These are phyloP conservation scores for Tetragonia tetragonoides DNA, from an alignment of 148 eudicot genomes.

Conservation along the genomic window DNA sequence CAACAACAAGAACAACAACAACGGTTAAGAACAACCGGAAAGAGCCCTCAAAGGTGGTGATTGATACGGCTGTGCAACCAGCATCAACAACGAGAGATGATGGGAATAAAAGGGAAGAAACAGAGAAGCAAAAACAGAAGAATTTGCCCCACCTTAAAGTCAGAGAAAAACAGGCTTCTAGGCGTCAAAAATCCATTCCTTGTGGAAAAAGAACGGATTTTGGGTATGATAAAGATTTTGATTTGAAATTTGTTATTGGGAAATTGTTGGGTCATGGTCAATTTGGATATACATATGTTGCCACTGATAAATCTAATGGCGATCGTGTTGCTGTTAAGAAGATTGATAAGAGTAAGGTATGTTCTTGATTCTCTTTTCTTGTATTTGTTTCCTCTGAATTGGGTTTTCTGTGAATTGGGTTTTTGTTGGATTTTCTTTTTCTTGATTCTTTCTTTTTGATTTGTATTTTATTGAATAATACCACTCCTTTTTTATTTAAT, in stretches of 20 bases:
- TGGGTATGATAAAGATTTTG: slow-evolving; percentile 82
- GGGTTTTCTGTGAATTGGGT: background rate
- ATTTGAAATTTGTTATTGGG: slow-evolving; percentile 60
- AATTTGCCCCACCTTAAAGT: background rate
- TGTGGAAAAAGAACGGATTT: slow-evolving; percentile 91
- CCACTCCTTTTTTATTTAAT: background rate
- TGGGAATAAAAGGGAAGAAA: background rate
- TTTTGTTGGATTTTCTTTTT: too few species aligned
- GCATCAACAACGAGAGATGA: background rate
- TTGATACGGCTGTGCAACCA: background rate
- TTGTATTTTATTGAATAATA: background rate
- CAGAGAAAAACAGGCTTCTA: slow-evolving; percentile 24
- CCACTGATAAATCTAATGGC: slow-evolving; percentile 63
- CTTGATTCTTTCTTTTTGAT: too few species aligned
- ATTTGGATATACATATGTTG: slow-evolving; percentile 94
- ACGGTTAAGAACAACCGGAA: slow-evolving; percentile 13
- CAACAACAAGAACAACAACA: slow-evolving; percentile 14
- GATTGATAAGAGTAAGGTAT: slow-evolving; percentile 89
- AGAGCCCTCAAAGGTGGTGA: background rate
- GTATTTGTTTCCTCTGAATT: background rate
- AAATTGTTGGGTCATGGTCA: slow-evolving; percentile 96
- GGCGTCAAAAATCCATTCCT: slow-evolving; percentile 40
- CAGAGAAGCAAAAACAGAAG: slow-evolving; percentile 21
- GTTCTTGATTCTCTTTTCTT: background rate
- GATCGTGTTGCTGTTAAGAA: slow-evolving; percentile 96